Conservation (phyloP, 805 yeast species). For the Ogataea sp. region DNA sequence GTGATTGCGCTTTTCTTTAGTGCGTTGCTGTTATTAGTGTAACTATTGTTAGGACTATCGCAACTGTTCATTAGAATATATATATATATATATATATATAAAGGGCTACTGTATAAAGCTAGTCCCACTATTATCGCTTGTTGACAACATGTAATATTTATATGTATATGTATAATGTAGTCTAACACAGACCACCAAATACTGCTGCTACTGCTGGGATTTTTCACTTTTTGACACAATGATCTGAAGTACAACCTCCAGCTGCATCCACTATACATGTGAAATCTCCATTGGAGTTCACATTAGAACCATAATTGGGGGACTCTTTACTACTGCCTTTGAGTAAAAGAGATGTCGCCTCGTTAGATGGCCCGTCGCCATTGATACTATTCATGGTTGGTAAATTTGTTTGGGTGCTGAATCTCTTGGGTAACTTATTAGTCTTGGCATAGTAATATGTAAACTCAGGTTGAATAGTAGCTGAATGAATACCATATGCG, state of each 20-base stretch:
- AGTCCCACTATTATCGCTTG: no score
- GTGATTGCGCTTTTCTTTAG: no score
- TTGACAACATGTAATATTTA: no score
- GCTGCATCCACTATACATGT: conserved; percentile 45
- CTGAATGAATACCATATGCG: conserved; percentile 80
- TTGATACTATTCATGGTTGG: not conserved
- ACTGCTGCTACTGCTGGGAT: no score
- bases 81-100: no score
- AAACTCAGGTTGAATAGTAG: conserved; percentile 96
- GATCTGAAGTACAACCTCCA: conserved; percentile 39
- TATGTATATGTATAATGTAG: no score
- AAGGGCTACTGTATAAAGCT: no score
- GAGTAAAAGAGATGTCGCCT: not conserved
- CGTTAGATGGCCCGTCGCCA: not conserved
- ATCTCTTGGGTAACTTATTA: conserved; percentile 22
- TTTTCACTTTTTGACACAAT: conserved; percentile 26
- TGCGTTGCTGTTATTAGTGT: no score
- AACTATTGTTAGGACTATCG: no score
- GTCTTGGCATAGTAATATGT: conserved; percentile 23
- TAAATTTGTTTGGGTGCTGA: conserved; percentile 14
- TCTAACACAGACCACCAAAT: no score
- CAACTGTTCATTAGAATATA: no score
- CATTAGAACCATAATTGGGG: not conserved
- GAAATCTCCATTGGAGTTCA: not conserved
- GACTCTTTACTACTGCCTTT: not conserved